A percentile compares a stretch with the other conserved stretches of the same genome.
phyloP scores from a whole-genome alignment of 2,329 filamentous ascomycete species.

The Fonsecaea erecta region DNA sequence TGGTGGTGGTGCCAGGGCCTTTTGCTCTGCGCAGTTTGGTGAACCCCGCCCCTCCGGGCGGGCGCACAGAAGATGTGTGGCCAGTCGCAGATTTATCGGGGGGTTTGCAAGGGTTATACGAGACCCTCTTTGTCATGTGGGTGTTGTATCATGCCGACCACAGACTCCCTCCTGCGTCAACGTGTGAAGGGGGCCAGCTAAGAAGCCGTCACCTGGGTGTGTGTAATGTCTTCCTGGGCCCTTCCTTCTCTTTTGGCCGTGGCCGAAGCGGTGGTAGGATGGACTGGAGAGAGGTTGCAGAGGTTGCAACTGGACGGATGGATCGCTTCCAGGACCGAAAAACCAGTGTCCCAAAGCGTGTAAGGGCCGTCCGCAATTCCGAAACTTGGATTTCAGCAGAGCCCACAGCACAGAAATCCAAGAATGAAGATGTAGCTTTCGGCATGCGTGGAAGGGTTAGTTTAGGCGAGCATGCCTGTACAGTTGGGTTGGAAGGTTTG shows the following conservation, averaged over 20 bases:
- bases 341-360: not conserved
- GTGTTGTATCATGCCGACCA: not conserved
- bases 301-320: not conserved
- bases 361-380: not conserved
- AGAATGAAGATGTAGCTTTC: constrained; percentile 9
- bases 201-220: not conserved
- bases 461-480: not conserved
- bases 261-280: not conserved
- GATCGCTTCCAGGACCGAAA: constrained; percentile 4
- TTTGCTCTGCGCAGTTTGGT: constrained; percentile 2
- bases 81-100: constrained; percentile 25
- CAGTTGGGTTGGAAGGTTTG: not conserved
- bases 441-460: constrained; percentile 7
- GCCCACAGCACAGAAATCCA: constrained; percentile 5
- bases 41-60: constrained; percentile 15
- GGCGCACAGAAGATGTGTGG: constrained; percentile 9
- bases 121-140: not conserved
- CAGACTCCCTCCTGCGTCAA: not conserved
- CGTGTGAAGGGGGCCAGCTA: not conserved
- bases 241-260: not conserved
- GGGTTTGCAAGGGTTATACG: constrained; percentile 12
- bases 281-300: not conserved
- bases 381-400: constrained; percentile 4
- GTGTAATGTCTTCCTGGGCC: not conserved
- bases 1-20: not conserved